Conservation (phyloP, 192 early-diverging fungal species). For the Powellomyces hirtus region DNA sequence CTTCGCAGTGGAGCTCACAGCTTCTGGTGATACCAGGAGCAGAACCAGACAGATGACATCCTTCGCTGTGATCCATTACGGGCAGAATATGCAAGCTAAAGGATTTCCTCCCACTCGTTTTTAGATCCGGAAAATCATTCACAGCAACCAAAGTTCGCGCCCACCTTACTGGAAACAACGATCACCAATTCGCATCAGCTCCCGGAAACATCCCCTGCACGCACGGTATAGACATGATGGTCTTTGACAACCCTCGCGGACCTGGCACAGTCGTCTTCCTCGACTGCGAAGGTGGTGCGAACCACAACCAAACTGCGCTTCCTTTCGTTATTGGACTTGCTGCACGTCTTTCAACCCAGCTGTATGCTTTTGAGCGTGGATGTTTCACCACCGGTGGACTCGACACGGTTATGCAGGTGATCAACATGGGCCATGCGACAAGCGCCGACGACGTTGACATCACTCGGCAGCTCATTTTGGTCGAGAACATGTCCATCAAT, state of each 20-base stretch:
- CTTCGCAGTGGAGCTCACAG: too few relatives aligned
- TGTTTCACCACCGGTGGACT: constrained; percentile 57
- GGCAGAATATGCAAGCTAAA: too few relatives aligned
- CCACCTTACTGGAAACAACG: constrained; percentile 36
- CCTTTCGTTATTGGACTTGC: constrained; percentile 59
- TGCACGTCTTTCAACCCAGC: constrained; percentile 43
- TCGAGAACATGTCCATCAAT: constrained; percentile 62
- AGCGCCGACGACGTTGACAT: constrained; percentile 37
- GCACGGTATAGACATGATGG: constrained; percentile 57
- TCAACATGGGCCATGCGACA: constrained; percentile 54
- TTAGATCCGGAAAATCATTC: constrained; percentile 39
- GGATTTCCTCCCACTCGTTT: too few relatives aligned
- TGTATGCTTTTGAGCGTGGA: constrained; percentile 55
- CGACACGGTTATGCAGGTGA: constrained; percentile 56
- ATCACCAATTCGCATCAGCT: constrained; percentile 42
- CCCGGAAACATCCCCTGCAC: constrained; percentile 56
- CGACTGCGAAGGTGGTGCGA: constrained; percentile 55
- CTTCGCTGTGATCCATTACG: too few relatives aligned
- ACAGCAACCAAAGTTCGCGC: constrained; percentile 38
- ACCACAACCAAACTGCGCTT: constrained; percentile 54
- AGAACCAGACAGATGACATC: too few relatives aligned
- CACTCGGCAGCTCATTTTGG: constrained; percentile 42
- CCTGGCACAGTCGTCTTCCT: constrained; percentile 48
- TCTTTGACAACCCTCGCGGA: constrained; percentile 41
- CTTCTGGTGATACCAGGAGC: too few relatives aligned